A percentile compares a stretch with the other conserved stretches of the same genome.
These are phyloP conservation scores for Saccharomycopsis guyanensis DNA, from an alignment of 805 yeast genomes.

Conservation along the genomic window DNA sequence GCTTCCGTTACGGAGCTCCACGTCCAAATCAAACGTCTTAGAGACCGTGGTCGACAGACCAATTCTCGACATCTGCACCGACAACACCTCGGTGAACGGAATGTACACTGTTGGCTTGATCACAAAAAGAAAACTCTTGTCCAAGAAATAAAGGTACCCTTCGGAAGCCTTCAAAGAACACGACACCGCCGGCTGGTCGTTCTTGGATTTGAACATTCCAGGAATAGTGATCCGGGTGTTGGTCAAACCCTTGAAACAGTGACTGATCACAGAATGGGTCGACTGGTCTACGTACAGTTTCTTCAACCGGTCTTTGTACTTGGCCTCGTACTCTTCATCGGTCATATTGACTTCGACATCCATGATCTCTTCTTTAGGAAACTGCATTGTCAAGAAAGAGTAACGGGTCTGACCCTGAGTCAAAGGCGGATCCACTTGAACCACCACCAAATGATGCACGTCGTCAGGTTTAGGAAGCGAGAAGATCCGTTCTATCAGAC, in stretches of 20 bases:
- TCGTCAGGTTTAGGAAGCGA: slow-evolving; percentile 94
- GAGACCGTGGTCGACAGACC: slow-evolving; percentile 70
- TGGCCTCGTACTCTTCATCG: slow-evolving; percentile 70
- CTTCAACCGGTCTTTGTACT: slow-evolving; percentile 70
- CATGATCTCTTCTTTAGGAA: slow-evolving; percentile 81
- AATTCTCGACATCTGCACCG: slow-evolving; percentile 79
- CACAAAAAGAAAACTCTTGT: slow-evolving; percentile 80
- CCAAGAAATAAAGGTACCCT: slow-evolving; percentile 89
- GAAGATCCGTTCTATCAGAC: slow-evolving; percentile 83
- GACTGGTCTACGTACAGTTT: slow-evolving; percentile 62
- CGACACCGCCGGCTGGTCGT: slow-evolving; percentile 76
- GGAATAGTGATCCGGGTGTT: slow-evolving; percentile 81
- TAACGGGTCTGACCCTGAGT: slow-evolving; percentile 98
- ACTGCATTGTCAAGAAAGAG: slow-evolving; percentile 86
- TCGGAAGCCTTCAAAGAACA: slow-evolving; percentile 94
- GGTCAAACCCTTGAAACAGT: slow-evolving; percentile 83
- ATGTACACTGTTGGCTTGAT: slow-evolving; percentile 92
- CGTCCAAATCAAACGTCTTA: slow-evolving; percentile 88
- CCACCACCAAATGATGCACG: slow-evolving; percentile 74
- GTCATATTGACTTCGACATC: slow-evolving; percentile 83
- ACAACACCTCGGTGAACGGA: slow-evolving; percentile 74
- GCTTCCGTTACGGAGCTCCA: slow-evolving; percentile 55
- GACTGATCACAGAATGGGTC: slow-evolving; percentile 81
- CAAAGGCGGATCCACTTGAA: slow-evolving; percentile 94
- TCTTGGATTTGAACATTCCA: slow-evolving; percentile 69